These are phyloP conservation scores for Umbelopsis sp. DNA, from an alignment of 192 early-diverging fungal species.

Conservation along the genomic window DNA sequence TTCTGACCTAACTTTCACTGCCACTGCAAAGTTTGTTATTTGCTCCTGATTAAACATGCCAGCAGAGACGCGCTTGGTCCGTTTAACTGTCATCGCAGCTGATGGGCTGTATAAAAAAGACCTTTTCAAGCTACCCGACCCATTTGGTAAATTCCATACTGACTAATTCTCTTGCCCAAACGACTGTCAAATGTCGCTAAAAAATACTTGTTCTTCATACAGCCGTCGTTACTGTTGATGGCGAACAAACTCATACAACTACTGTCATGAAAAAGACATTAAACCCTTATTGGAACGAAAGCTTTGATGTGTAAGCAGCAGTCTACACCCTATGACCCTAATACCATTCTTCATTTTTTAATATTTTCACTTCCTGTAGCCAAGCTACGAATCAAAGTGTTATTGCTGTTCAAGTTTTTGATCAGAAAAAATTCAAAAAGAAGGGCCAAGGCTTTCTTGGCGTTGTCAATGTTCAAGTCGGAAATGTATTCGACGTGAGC, in stretches of 20 bases:
- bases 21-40: background rate
- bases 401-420: conserved; percentile 95
- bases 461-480: conserved; percentile 84
- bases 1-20: background rate
- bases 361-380: conserved; percentile 33
- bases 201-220: conserved; percentile 89
- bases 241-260: conserved; percentile 94
- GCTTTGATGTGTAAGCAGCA: conserved; percentile 30
- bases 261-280: conserved; percentile 85
- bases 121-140: conserved; percentile 88
- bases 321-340: background rate
- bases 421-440: conserved; percentile 96
- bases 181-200: conserved; percentile 60
- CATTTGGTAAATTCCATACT: conserved; percentile 64
- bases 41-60: conserved; percentile 25
- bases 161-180: conserved; percentile 71
- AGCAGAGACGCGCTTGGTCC: conserved; percentile 83
- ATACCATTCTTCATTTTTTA: background rate
- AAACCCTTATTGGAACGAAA: conserved; percentile 97
- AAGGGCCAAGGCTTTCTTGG: conserved; percentile 90
- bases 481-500: conserved; percentile 79
- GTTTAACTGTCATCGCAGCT: conserved; percentile 85
- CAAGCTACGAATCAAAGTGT: conserved; percentile 75
- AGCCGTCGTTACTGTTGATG: conserved; percentile 92
- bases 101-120: conserved; percentile 91